Evolutionary conservation across 768 basidiomycete species (phyloP).

Genomic region (Pleurotus giganteus): DNA sequence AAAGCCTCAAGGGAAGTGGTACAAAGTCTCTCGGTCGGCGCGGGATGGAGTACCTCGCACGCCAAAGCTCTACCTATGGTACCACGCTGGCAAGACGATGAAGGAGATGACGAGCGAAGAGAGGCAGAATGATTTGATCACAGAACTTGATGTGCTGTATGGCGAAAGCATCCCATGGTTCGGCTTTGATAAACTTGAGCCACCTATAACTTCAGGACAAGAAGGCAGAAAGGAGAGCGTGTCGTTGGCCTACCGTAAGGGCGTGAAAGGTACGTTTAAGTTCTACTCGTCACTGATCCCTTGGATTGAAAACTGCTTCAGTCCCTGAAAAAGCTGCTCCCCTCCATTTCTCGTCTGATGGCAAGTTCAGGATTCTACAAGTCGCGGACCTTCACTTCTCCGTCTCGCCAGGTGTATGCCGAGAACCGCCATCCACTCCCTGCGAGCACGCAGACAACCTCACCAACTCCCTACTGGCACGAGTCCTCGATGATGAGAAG

Average conservation of each 20-base stretch:
- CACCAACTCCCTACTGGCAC: conserved; percentile 70
- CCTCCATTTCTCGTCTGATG: conserved; percentile 78
- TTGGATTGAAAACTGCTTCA: conserved; percentile 23
- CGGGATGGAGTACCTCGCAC: conserved; percentile 59
- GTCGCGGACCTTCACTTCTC: conserved; percentile 95
- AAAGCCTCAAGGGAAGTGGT: conserved; percentile 49
- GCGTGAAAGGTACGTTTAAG: conserved; percentile 63
- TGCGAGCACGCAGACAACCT: conserved; percentile 71
- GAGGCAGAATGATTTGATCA: conserved; percentile 60
- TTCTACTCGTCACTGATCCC: neutral
- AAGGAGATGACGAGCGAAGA: conserved; percentile 59
- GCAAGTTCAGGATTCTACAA: conserved; percentile 87
- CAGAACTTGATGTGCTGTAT: conserved; percentile 88
- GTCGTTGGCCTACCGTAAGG: conserved; percentile 66
- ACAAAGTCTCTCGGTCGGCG: conserved; percentile 58
- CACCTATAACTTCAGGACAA: conserved; percentile 48
- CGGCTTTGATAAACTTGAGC: conserved; percentile 75
- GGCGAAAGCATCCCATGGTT: conserved; percentile 85
- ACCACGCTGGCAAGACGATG: conserved; percentile 64
- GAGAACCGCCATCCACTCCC: conserved; percentile 63
- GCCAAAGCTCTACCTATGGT: conserved; percentile 74
- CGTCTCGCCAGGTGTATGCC: conserved; percentile 73
- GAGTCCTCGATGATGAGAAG: conserved; percentile 72
- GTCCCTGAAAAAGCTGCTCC: conserved; percentile 72
- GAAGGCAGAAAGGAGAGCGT: conserved; percentile 46